Conservation (phyloP, 1,284 basidiomycete species). For the Sanghuangporus baumii region DNA sequence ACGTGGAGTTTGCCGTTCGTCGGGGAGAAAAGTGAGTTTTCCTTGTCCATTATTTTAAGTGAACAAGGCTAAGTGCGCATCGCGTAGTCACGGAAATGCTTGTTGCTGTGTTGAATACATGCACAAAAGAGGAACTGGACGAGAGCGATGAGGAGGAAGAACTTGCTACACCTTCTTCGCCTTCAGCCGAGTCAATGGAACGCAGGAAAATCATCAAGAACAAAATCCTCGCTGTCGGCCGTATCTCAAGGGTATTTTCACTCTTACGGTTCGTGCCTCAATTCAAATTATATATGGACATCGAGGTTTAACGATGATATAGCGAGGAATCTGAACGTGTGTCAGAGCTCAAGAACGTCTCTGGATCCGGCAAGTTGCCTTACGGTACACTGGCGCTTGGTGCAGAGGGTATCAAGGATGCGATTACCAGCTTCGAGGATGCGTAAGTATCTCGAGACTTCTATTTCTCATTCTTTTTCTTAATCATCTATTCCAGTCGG, state of each 20-base stretch:
- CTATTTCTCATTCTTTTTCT: neutral
- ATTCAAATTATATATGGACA: neutral
- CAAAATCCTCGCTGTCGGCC: constrained; percentile 97
- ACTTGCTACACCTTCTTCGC: constrained; percentile 31
- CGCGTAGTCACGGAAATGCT: constrained; percentile 88
- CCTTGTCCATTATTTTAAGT: neutral
- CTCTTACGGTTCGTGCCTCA: constrained; percentile 71
- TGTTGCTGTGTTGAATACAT: constrained; percentile 90
- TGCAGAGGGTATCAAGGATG: constrained; percentile 93
- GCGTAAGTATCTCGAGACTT: constrained; percentile 57
- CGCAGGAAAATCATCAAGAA: constrained; percentile 88
- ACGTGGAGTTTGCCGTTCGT: constrained; percentile 90
- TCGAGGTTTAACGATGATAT: constrained; percentile 10
- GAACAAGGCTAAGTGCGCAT: neutral
- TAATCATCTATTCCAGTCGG: constrained; percentile 45
- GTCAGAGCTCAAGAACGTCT: constrained; percentile 92
- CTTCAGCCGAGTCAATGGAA: constrained; percentile 47
- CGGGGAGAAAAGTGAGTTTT: constrained; percentile 83
- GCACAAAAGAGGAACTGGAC: constrained; percentile 91
- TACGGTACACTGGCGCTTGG: constrained; percentile 86
- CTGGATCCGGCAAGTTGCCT: constrained; percentile 75
- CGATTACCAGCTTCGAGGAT: constrained; percentile 92
- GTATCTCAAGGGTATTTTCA: constrained; percentile 95
- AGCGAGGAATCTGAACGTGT: constrained; percentile 98
- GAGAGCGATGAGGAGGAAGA: constrained; percentile 71